These are phyloP conservation scores for Hamigera avellanea DNA, from an alignment of 495 filamentous ascomycete genomes.

Conservation along the genomic window DNA sequence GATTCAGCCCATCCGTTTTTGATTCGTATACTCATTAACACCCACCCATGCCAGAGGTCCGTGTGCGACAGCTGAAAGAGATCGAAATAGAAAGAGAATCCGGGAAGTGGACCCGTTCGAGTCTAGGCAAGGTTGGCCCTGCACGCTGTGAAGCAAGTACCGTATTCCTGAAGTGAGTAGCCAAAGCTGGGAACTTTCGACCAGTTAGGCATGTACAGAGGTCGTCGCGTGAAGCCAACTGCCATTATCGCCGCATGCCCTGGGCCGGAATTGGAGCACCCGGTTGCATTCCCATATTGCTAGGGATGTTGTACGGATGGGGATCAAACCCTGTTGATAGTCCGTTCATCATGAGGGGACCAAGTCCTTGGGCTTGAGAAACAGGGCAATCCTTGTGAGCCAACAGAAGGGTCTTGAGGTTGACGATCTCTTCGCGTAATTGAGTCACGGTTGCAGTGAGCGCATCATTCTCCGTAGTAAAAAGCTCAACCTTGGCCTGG, in stretches of 20 bases:
- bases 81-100: constrained; percentile 8
- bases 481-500: constrained; percentile 89
- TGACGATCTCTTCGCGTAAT: constrained; percentile 88
- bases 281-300: constrained; percentile 29
- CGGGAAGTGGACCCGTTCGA: not conserved
- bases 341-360: constrained; percentile 54
- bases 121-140: not conserved
- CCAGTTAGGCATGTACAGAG: no score
- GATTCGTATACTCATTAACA: constrained; percentile 33
- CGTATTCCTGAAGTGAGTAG: no score
- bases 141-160: not conserved
- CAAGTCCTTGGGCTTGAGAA: constrained; percentile 73
- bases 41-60: constrained; percentile 29
- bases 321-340: constrained; percentile 27
- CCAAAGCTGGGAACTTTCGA: no score
- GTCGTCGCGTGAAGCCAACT: no score
- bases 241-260: constrained; percentile 20
- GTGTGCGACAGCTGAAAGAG: constrained; percentile 16
- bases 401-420: constrained; percentile 83
- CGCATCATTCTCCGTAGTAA: constrained; percentile 79
- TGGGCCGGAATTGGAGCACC: constrained; percentile 28
- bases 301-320: constrained; percentile 26
- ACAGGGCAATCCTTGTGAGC: constrained; percentile 97
- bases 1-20: constrained; percentile 27
- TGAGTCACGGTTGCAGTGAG: constrained; percentile 71